phyloP scores from a whole-genome alignment of 148 eudicot genomes.

The Rhododendron vialii region DNA sequence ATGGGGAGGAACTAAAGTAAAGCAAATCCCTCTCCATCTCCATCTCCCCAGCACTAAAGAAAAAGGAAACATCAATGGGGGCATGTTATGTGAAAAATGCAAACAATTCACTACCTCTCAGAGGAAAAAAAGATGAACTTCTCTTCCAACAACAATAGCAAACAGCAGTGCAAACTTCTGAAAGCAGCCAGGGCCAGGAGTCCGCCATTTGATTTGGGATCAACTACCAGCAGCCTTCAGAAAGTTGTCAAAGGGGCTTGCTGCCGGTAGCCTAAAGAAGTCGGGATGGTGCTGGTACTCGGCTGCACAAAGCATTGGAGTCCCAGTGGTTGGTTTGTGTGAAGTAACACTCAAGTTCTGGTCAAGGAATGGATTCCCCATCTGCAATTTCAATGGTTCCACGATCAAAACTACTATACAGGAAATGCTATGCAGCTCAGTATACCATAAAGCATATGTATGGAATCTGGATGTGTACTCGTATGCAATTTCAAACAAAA shows the following conservation, averaged over 20 bases:
- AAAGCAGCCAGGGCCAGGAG: neutral
- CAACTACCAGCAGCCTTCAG: constrained; percentile 49
- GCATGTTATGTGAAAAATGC: neutral
- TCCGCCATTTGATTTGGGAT: neutral
- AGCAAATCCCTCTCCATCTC: neutral
- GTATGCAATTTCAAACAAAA: neutral
- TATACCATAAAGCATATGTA: neutral
- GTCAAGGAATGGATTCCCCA: constrained; percentile 44
- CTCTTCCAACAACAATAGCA: constrained; percentile 5
- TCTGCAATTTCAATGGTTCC: constrained; percentile 26
- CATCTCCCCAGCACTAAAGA: neutral
- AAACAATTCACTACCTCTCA: neutral
- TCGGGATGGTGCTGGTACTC: constrained; percentile 38
- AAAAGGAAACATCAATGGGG: neutral
- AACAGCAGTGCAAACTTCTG: neutral
- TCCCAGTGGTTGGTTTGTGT: constrained; percentile 1
- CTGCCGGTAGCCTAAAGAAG: constrained; percentile 37
- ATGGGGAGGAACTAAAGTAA: constrained; percentile 1
- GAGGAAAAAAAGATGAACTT: neutral
- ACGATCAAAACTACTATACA: neutral
- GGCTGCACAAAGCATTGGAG: constrained; percentile 30
- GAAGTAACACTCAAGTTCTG: constrained; percentile 11
- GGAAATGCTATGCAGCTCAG: neutral
- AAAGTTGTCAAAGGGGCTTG: constrained; percentile 54
- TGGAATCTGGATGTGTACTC: neutral